Conservation (phyloP, 371 early-diverging fungal genomes). For the Blakeslea trispora region DNA sequence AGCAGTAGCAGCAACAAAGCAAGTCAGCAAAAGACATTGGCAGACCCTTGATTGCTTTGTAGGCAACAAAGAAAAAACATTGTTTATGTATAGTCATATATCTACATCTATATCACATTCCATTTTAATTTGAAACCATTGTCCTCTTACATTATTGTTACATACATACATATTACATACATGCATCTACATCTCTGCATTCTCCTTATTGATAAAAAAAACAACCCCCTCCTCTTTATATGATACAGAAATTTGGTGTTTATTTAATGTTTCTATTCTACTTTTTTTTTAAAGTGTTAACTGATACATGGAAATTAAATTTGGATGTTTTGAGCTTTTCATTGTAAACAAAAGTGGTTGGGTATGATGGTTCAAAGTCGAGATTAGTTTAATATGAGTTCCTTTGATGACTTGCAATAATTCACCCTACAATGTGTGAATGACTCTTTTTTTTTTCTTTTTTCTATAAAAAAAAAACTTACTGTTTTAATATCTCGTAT, state of each 20-base stretch:
- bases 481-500: slow-evolving; percentile 41
- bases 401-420: slow-evolving; percentile 23
- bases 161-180: background rate
- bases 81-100: background rate
- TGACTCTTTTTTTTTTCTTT: background rate
- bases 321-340: slow-evolving; percentile 9
- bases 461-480: slow-evolving; percentile 11
- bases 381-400: slow-evolving; percentile 15
- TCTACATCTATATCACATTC: background rate
- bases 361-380: background rate
- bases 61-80: no score
- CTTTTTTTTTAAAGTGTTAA: slow-evolving; percentile 7
- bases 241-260: background rate
- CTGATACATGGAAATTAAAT: slow-evolving; percentile 16
- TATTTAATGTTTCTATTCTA: no score
- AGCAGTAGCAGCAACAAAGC: background rate
- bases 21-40: background rate
- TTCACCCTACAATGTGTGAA: slow-evolving; percentile 16
- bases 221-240: slow-evolving; percentile 1
- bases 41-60: no score
- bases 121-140: background rate
- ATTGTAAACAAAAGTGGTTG: slow-evolving; percentile 21
- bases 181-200: background rate
- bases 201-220: no score
- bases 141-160: background rate